Conservation (phyloP, 441 rosid genomes). For the Rhodomyrtus psidioides region DNA sequence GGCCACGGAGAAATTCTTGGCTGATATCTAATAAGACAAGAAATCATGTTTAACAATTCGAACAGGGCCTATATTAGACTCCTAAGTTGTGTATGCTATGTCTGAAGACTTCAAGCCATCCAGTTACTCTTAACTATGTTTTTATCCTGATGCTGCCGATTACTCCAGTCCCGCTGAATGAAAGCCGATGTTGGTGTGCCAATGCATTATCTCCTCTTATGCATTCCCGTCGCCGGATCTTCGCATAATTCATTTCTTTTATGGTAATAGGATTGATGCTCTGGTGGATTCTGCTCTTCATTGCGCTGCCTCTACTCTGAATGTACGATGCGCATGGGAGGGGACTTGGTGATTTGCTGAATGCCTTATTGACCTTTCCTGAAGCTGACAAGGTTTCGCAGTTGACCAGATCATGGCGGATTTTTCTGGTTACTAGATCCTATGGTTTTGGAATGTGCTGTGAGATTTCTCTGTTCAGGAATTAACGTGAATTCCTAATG, state of each 20-base stretch:
- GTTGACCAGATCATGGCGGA: background rate
- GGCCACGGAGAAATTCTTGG: background rate
- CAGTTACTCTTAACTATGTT: background rate
- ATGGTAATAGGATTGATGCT: slow-evolving; percentile 21
- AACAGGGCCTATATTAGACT: background rate
- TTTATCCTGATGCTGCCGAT: background rate
- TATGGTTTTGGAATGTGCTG: background rate
- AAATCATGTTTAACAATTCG: background rate
- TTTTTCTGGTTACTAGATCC: background rate
- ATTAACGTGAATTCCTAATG: background rate
- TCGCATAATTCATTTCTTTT: background rate
- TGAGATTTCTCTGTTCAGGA: background rate
- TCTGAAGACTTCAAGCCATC: background rate
- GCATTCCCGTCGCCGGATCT: background rate
- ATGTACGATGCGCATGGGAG: background rate
- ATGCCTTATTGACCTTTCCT: background rate
- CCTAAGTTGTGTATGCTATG: background rate
- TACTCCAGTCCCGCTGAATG: background rate
- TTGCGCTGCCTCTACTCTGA: slow-evolving; percentile 1
- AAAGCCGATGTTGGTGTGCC: background rate
- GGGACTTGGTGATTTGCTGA: background rate
- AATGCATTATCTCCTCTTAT: background rate
- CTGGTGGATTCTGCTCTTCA: slow-evolving; percentile 20
- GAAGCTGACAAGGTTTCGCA: background rate
- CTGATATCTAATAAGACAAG: background rate